Evolutionary conservation across 2,329 filamentous ascomycete species (phyloP).

Genomic region (Didymosphaeria variabile): DNA sequence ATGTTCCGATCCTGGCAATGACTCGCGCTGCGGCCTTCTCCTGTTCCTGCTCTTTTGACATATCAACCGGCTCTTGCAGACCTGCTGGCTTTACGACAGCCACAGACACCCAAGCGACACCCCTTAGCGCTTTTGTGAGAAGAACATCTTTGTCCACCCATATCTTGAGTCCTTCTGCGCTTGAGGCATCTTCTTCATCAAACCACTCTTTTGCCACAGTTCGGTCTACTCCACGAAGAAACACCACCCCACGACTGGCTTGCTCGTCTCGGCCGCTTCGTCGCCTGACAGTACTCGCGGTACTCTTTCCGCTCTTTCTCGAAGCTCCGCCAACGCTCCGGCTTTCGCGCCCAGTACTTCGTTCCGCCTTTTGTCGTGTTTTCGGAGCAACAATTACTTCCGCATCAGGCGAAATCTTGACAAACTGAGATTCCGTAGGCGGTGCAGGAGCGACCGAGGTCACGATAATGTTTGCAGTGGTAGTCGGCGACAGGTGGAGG

Average conservation of each 20-base stretch:
- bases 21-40: slow-evolving; percentile 71
- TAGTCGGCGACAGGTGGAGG: slow-evolving; percentile 92
- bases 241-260: slow-evolving; percentile 70
- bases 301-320: slow-evolving; percentile 79
- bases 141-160: slow-evolving; percentile 87
- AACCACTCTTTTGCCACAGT: slow-evolving; percentile 78
- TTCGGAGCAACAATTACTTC: slow-evolving; percentile 98
- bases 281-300: slow-evolving; percentile 73
- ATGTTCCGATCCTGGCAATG: slow-evolving; percentile 77
- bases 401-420: slow-evolving; percentile 91
- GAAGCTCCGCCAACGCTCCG: slow-evolving; percentile 83
- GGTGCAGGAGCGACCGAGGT: slow-evolving; percentile 82
- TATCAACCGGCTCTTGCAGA: slow-evolving; percentile 74
- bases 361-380: slow-evolving; percentile 74
- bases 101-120: slow-evolving; percentile 80
- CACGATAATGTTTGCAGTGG: slow-evolving; percentile 89
- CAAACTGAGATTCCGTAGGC: slow-evolving; percentile 75
- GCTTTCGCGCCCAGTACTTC: slow-evolving; percentile 72
- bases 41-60: slow-evolving; percentile 72
- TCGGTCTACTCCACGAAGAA: slow-evolving; percentile 81
- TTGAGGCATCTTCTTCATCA: slow-evolving; percentile 65
- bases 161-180: slow-evolving; percentile 70
- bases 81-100: slow-evolving; percentile 86
- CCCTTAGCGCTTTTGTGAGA: slow-evolving; percentile 74
- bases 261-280: slow-evolving; percentile 70